These are phyloP conservation scores for Wickerhamomyces silvicola DNA, from an alignment of 805 yeast genomes.

Conservation along the genomic window DNA sequence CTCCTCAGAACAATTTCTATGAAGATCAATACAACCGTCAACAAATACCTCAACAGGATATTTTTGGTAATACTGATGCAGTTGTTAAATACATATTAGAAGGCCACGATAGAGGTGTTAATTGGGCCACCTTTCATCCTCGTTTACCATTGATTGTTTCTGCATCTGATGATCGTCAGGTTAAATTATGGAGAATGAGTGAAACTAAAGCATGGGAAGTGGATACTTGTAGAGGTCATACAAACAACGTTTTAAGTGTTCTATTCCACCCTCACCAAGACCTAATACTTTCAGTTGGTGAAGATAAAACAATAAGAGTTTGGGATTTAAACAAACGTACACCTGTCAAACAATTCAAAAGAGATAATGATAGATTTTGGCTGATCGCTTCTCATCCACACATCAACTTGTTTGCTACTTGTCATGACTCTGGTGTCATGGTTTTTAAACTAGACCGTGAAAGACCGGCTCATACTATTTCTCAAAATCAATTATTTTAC, in stretches of 20 bases:
- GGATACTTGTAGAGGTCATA: conserved; percentile 97
- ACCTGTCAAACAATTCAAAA: conserved; percentile 87
- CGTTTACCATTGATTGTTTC: conserved; percentile 90
- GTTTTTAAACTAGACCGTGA: conserved; percentile 96
- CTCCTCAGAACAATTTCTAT: conserved; percentile 48
- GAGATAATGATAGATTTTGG: conserved; percentile 96
- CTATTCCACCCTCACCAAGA: conserved; percentile 93
- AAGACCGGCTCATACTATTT: conserved; percentile 80
- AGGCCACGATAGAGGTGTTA: conserved; percentile 98
- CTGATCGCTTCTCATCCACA: conserved; percentile 80
- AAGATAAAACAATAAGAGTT: conserved; percentile 91
- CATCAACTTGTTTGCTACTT: conserved; percentile 90
- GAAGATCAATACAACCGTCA: conserved; percentile 41
- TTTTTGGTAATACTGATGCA: conserved; percentile 91
- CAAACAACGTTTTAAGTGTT: conserved; percentile 84
- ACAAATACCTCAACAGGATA: conserved; percentile 79
- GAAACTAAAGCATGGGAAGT: conserved; percentile 99
- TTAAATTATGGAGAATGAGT: conserved; percentile 95
- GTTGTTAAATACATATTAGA: conserved; percentile 92
- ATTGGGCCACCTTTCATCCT: conserved; percentile 98
- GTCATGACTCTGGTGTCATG: conserved; percentile 97
- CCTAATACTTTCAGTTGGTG: conserved; percentile 86
- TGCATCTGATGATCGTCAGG: conserved; percentile 92
- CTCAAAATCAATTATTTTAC: conserved; percentile 68
- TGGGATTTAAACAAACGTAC: conserved; percentile 96